Base-by-base conservation (phyloP, 2,329 filamentous ascomycete species). In the Botrytis tulipae region DNA sequence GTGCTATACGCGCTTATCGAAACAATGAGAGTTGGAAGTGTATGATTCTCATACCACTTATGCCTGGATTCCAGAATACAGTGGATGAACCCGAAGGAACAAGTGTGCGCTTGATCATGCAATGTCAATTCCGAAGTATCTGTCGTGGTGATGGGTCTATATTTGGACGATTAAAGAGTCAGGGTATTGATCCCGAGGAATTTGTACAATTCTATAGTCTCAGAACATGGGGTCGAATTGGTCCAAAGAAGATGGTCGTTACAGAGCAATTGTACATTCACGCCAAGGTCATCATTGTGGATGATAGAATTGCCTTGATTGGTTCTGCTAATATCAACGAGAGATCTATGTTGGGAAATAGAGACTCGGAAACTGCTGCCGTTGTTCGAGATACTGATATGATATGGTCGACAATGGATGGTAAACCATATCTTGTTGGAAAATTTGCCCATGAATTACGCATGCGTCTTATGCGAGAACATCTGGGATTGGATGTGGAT, bases 251-350 rank as follows among this genome's bases (percentile, higher is more conserved):
- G 77, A 89, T 90, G 73, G 85, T 98, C 54, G 94, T 96, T 5
- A 98, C 96, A 0, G 96, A 99, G 82, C 96, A 98, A 83, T 88
- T 99, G 18, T 99, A 99, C 81, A 98, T 99, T 73, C 96, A 99
- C 80, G 96, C 96, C 75, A 99, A 99, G 83, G 92, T 92, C 77
- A 98, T 98, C 86, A 88, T 99, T 73, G 95, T 97, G 7, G 96
- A 99, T 82, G 96, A 99, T 80, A 90, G 95, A 48, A 90, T 96
- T 73, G 95, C 92, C 32, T 90, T 99, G 75, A 99, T 99, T 78
- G 96, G 96, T 29, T 98, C 95, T 63, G 96, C 96, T 71, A 99
- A 99, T 81, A 98, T 99, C 85, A 99, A 99, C 79, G 96, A 99
- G 82, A 91, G 96, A 63, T 98, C 95, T 10, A 94, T 98, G 94